These are phyloP conservation scores for Yarrowia sp. DNA, from an alignment of 805 yeast species.

Conservation along the genomic window DNA sequence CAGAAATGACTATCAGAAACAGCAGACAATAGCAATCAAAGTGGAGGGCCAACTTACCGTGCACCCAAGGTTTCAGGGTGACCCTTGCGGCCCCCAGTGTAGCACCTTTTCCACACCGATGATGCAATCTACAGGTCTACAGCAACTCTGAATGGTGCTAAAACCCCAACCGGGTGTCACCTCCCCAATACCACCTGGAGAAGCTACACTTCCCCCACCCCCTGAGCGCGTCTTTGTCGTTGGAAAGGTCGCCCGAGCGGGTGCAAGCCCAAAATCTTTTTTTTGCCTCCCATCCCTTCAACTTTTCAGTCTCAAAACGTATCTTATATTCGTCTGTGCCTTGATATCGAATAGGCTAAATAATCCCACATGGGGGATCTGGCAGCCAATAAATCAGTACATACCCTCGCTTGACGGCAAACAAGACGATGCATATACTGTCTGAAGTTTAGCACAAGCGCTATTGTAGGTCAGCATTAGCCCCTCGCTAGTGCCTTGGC, in stretches of 20 bases:
- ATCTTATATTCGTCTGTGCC: background rate
- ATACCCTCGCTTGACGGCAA: conserved; percentile 7
- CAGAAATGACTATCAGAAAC: background rate
- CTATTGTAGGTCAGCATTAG: conserved; percentile 23
- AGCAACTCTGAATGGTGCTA: conserved; percentile 22
- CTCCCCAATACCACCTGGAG: conserved; percentile 17
- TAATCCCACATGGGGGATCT: conserved; percentile 2
- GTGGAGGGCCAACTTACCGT: background rate
- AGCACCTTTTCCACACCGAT: background rate
- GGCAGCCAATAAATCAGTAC: conserved; percentile 9
- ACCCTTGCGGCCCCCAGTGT: conserved; percentile 5
- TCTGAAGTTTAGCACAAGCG: conserved; percentile 1
- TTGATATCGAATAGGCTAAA: background rate
- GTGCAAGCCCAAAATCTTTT: too few species aligned
- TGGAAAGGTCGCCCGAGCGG: too few species aligned
- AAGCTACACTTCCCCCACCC: background rate
- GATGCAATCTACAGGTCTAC: conserved; percentile 6
- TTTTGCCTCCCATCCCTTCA: background rate
- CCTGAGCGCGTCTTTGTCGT: background rate
- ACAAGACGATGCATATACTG: conserved; percentile 12
- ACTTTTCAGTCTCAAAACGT: background rate
- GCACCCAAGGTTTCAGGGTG: background rate
- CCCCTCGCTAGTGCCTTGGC: conserved; percentile 20
- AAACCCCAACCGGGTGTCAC: background rate
- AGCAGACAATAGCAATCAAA: too few species aligned